Percentiles rank a stretch among this genome's conserved stretches.
These are phyloP conservation scores for Penicillium dipodomyicola DNA, from an alignment of 495 filamentous ascomycete species.

Conservation along the genomic window DNA sequence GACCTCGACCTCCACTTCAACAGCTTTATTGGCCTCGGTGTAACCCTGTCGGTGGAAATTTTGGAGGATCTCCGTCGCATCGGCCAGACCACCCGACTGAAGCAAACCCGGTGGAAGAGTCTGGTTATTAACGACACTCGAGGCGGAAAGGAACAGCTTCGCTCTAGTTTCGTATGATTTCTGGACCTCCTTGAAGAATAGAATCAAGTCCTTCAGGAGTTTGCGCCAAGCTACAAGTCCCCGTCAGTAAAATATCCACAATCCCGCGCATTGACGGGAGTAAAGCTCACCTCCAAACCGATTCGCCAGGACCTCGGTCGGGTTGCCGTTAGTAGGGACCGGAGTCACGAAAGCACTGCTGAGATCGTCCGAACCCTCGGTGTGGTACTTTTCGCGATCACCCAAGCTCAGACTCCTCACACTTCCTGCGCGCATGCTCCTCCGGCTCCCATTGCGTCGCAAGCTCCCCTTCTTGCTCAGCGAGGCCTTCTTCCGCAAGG, in stretches of 20 bases:
- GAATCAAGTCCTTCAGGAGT: constrained; percentile 88
- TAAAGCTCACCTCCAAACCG: constrained; percentile 77
- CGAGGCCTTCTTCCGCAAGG: constrained; percentile 82
- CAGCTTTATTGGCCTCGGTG: constrained; percentile 79
- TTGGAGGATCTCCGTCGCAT: constrained; percentile 76
- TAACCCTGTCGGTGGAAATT: constrained; percentile 82
- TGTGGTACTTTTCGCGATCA: constrained; percentile 53
- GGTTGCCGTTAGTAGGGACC: constrained; percentile 80
- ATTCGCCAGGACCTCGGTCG: constrained; percentile 84
- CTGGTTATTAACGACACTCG: constrained; percentile 81
- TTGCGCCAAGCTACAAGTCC: constrained; percentile 78
- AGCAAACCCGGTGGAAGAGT: constrained; percentile 68
- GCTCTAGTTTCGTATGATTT: constrained; percentile 82
- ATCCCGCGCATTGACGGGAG: background rate
- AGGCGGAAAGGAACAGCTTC: constrained; percentile 78
- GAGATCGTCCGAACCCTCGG: constrained; percentile 62
- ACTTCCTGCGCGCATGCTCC: constrained; percentile 76
- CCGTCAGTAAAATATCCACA: constrained; percentile 17
- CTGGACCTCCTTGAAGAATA: constrained; percentile 93
- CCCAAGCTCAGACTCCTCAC: constrained; percentile 70
- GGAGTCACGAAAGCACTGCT: constrained; percentile 87
- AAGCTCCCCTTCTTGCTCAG: constrained; percentile 69
- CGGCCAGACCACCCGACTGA: constrained; percentile 74
- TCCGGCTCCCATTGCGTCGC: constrained; percentile 73
- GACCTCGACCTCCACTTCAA: constrained; percentile 86